phyloP scores from a whole-genome alignment of 345 rosid species.

The Nephelium lappaceum region DNA sequence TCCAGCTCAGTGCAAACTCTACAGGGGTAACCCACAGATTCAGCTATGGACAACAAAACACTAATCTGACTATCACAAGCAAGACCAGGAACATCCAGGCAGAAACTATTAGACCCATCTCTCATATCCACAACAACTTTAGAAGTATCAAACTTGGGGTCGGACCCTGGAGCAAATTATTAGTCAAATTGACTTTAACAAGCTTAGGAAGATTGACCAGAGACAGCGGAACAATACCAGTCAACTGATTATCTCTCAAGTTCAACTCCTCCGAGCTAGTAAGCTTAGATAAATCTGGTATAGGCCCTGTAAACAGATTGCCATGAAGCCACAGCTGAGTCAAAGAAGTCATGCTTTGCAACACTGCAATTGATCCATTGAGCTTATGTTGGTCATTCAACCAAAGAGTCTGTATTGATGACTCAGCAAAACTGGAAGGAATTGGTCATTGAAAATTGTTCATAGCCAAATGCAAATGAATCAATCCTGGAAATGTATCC shows the following conservation, averaged over 20 bases:
- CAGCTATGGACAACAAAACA: slow-evolving; percentile 33
- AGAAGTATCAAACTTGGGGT: slow-evolving; percentile 26
- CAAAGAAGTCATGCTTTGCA: slow-evolving; percentile 57
- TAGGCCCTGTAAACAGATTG: slow-evolving; percentile 65
- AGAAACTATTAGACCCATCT: slow-evolving; percentile 33
- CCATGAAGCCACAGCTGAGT: slow-evolving; percentile 62
- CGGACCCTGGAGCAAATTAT: slow-evolving; percentile 45
- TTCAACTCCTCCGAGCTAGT: slow-evolving; percentile 36
- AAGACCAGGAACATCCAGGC: slow-evolving; percentile 37
- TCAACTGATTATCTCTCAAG: slow-evolving; percentile 71
- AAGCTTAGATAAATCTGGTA: slow-evolving; percentile 58
- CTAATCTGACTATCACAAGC: slow-evolving; percentile 43
- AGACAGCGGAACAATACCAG: slow-evolving; percentile 68
- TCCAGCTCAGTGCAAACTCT: slow-evolving; percentile 40
- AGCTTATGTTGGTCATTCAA: slow-evolving; percentile 50
- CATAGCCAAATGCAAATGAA: slow-evolving; percentile 45
- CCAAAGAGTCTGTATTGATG: slow-evolving; percentile 50
- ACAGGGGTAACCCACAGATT: slow-evolving; percentile 29
- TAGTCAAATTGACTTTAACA: slow-evolving; percentile 50
- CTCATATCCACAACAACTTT: slow-evolving; percentile 28
- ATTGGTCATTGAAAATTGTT: slow-evolving; percentile 56
- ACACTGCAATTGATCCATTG: slow-evolving; percentile 57
- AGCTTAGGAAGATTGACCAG: slow-evolving; percentile 42
- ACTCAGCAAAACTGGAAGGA: slow-evolving; percentile 40
- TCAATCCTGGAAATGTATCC: slow-evolving; percentile 41